phyloP scores from a whole-genome alignment of 805 yeast species.

The Schizosaccharomyces japonicus region DNA sequence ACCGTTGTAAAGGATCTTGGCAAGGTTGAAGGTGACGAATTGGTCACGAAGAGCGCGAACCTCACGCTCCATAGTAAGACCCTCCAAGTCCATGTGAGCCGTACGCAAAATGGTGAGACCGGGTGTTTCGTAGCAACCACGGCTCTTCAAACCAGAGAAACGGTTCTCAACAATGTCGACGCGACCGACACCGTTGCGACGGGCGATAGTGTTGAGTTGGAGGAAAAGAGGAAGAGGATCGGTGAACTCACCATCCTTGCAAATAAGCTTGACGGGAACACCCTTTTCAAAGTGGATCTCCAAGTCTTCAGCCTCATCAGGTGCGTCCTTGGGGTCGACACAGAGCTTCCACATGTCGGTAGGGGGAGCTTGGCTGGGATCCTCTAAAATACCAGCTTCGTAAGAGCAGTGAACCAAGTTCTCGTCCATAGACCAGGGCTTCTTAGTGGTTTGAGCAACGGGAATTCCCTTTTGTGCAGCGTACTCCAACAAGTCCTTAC shows the following conservation, averaged over 20 bases:
- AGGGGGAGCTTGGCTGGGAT: conserved; percentile 96
- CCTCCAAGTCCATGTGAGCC: conserved; percentile 91
- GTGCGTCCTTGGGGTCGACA: conserved; percentile 87
- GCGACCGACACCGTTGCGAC: conserved; percentile 99
- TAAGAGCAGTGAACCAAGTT: conserved; percentile 96
- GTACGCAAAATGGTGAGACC: conserved; percentile 84
- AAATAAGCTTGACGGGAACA: conserved; percentile 57
- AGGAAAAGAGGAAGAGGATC: conserved; percentile 81
- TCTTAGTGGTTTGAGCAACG: conserved; percentile 90
- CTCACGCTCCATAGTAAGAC: conserved; percentile 89
- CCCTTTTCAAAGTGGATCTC: conserved; percentile 66
- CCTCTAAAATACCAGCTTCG: conserved; percentile 98
- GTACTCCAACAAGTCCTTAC: conserved; percentile 83
- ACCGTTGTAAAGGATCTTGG: conserved; percentile 84
- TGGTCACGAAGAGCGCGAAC: conserved; percentile 91
- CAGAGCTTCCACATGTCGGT: conserved; percentile 99
- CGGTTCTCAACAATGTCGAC: conserved; percentile 97
- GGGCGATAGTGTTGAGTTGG: conserved; percentile 81
- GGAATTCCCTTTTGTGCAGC: conserved; percentile 82
- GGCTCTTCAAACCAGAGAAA: conserved; percentile 92
- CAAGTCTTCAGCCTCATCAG: conserved; percentile 76
- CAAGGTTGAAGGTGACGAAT: conserved; percentile 79
- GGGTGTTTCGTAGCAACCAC: conserved; percentile 99
- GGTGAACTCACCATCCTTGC: conserved; percentile 37
- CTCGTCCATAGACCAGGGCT: conserved; percentile 99